phyloP scores from a whole-genome alignment of 345 rosid species.

The Aegle marmelos region DNA sequence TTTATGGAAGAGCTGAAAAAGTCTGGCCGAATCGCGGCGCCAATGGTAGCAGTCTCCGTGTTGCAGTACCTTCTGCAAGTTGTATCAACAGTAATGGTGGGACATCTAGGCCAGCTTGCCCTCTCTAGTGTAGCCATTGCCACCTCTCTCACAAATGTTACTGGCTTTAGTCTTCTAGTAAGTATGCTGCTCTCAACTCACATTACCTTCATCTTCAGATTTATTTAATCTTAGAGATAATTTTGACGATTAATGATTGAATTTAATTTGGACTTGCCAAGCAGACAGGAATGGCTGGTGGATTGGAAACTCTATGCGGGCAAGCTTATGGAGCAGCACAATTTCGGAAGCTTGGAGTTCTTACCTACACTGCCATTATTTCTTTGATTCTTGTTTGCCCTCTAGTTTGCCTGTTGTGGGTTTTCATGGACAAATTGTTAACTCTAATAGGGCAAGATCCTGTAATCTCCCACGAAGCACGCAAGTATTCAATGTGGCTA shows the following conservation, averaged over 20 bases:
- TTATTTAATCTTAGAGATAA: too few relatives aligned
- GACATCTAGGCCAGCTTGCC: slow-evolving; percentile 26
- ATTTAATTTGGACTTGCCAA: neutral
- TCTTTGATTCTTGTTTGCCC: slow-evolving; percentile 24
- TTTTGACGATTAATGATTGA: neutral
- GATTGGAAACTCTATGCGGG: slow-evolving; percentile 37
- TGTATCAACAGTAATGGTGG: slow-evolving; percentile 17
- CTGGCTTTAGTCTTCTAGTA: slow-evolving; percentile 33
- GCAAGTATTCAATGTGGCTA: slow-evolving; percentile 28
- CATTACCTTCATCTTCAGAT: neutral
- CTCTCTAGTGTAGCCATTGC: slow-evolving; percentile 29
- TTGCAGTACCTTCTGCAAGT: slow-evolving; percentile 30
- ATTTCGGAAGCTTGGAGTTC: slow-evolving; percentile 26
- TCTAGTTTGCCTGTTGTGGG: slow-evolving; percentile 26
- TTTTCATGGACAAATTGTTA: slow-evolving; percentile 27
- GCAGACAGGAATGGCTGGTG: slow-evolving; percentile 30
- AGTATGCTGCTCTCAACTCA: neutral
- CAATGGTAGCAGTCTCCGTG: slow-evolving; percentile 26
- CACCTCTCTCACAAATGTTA: slow-evolving; percentile 28
- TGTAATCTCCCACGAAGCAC: slow-evolving; percentile 22
- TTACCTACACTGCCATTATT: slow-evolving; percentile 23
- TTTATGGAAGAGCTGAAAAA: slow-evolving; percentile 23
- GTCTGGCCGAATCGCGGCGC: slow-evolving; percentile 12
- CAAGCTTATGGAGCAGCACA: slow-evolving; percentile 34
- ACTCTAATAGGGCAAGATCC: slow-evolving; percentile 34